Evolutionary conservation across 116 monocot genomes (phyloP).

Genomic region (Iris pallida): DNA sequence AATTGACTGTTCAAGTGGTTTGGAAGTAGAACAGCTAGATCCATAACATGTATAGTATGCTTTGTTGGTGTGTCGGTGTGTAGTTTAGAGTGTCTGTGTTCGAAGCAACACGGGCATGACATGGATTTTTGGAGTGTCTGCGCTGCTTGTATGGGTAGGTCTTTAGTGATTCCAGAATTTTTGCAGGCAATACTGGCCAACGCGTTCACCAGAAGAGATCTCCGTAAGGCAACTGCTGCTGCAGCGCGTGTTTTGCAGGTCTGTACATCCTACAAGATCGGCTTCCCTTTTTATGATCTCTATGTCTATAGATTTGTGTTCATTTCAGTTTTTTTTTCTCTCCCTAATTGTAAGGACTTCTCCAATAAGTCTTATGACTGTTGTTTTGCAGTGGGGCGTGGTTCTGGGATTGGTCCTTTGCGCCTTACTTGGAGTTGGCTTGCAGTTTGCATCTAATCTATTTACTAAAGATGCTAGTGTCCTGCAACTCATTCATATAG

Average conservation of each 20-base stretch:
- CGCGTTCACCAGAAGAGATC: constrained; percentile 38
- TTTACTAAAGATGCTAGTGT: constrained; percentile 66
- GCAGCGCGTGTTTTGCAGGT: constrained; percentile 56
- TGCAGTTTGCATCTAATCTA: constrained; percentile 48
- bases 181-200: constrained; percentile 49
- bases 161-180: constrained; percentile 4
- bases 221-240: constrained; percentile 22
- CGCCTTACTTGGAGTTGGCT: constrained; percentile 43
- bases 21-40: too few species aligned
- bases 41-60: too few species aligned
- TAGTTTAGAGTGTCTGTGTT: too few species aligned
- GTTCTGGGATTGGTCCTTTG: constrained; percentile 54
- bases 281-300: not conserved
- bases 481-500: constrained; percentile 56
- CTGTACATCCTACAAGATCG: not conserved
- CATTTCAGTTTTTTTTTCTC: not conserved
- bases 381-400: constrained; percentile 45
- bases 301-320: not conserved
- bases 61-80: too few species aligned
- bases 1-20: too few species aligned
- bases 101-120: too few species aligned
- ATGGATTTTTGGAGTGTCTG: too few species aligned
- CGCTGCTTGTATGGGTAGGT: too few species aligned
- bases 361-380: not conserved
- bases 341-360: not conserved